These are phyloP conservation scores for Vicia sativa DNA, from an alignment of 306 rosid species.

Conservation along the genomic window DNA sequence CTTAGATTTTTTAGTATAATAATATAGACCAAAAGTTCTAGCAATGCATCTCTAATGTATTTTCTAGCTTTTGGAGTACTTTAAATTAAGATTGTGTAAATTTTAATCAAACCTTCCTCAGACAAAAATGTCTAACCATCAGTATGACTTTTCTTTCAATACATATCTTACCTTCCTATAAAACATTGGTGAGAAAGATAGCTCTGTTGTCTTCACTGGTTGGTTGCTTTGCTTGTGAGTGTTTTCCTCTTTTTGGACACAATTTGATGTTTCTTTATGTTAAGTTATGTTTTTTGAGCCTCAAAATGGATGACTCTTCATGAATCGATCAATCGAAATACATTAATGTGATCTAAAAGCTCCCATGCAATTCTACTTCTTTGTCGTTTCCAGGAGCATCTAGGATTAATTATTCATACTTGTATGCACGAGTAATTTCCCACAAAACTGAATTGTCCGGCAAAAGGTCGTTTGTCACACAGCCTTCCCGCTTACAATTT, in stretches of 20 bases:
- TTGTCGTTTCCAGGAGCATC: neutral
- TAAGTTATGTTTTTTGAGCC: neutral
- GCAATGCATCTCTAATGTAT: neutral
- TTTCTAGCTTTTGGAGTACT: neutral
- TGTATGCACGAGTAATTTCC: constrained; percentile 89
- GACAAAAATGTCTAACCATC: neutral
- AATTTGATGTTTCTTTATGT: neutral
- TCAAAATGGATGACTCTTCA: constrained; percentile 26
- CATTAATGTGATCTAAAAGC: neutral
- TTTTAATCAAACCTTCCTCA: neutral
- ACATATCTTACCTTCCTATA: neutral
- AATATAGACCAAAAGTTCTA: neutral
- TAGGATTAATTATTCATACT: constrained; percentile 49
- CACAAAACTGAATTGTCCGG: constrained; percentile 55
- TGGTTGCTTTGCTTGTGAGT: neutral
- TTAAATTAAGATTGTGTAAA: neutral
- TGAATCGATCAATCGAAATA: constrained; percentile 2
- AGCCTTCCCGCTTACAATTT: constrained; percentile 47
- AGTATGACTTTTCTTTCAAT: neutral
- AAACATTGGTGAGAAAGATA: neutral
- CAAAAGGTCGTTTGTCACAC: constrained; percentile 38
- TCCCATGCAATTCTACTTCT: neutral
- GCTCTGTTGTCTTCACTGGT: neutral
- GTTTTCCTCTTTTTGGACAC: neutral
- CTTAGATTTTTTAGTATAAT: no score